Evolutionary conservation across 2,329 filamentous ascomycete genomes (phyloP), one percentile per base, ranked within the genome.

Genomic region (Diaporthe destruens): DNA sequence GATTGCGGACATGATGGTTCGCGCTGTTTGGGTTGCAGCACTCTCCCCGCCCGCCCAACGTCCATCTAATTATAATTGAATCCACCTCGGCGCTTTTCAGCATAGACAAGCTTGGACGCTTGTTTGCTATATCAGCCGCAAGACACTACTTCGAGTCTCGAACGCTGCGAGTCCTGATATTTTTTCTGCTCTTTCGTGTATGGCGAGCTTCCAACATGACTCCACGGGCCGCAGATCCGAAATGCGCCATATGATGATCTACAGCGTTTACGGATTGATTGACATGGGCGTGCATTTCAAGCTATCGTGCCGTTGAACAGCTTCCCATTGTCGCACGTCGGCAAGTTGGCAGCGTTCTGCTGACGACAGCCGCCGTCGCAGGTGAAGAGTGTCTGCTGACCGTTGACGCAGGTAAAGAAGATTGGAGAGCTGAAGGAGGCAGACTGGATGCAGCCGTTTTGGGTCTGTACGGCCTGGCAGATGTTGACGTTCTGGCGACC

Each of bases 291-390:
- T 23, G 12, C 11, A 34, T 12, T 25, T 69, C 67, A 70, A 18
- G 61, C 67, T 61, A 70, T 70, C 34, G 55, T 70, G 14, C 67
- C 67, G 23, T 70, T 70, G 44, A 70, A 70, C 6, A 70, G 14
- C 29, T 36, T 23, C 6, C 67, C 67, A 12, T 61, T 39, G 34
- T 70, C 55, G 20, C 67, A 70, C 20, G 67, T 70, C 42, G 67
- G 67, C 23, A 70, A 42, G 67, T 70, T 70, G 44, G 67, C 67
- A 20, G 55, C 67, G 18, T 70, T 70, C 8, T 34, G 25, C 23
- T 70, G 67, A 36, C 44, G 55, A n/a, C 67, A 70, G 55, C 67
- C 67, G 23, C 67, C 67, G 20, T 70, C 67, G 23, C 67, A 70
- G 23, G 67, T 70, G 32, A 61, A 70, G n/a, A 70, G 67, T 8